These are phyloP conservation scores for Podila horticola DNA, from an alignment of 192 early-diverging fungal genomes.

Conservation along the genomic window DNA sequence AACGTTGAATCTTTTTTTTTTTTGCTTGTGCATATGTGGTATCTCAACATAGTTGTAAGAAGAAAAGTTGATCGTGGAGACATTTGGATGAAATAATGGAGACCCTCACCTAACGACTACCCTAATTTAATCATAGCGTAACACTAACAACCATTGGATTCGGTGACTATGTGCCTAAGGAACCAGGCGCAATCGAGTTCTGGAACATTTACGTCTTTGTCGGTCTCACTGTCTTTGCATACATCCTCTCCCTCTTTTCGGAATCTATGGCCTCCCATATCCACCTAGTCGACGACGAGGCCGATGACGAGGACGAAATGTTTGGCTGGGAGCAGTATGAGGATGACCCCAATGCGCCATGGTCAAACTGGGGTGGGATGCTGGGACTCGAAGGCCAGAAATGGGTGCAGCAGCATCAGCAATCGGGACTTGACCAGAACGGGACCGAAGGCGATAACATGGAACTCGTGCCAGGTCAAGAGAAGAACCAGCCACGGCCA, in stretches of 20 bases:
- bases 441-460: not conserved
- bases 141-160: conserved; percentile 46
- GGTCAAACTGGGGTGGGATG: not conserved
- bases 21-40: not conserved
- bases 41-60: not conserved
- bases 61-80: too few relatives aligned
- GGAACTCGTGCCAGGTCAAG: not conserved
- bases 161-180: conserved; percentile 34
- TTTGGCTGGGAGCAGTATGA: conserved; percentile 32
- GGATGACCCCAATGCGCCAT: conserved; percentile 1
- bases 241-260: conserved; percentile 41
- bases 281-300: conserved; percentile 34
- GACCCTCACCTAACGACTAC: too few relatives aligned
- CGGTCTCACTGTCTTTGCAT: conserved; percentile 43
- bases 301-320: conserved; percentile 18
- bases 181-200: conserved; percentile 51
- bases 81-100: too few relatives aligned
- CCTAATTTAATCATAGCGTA: not conserved
- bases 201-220: conserved; percentile 51
- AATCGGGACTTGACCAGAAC: not conserved
- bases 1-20: not conserved
- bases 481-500: not conserved
- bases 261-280: conserved; percentile 36
- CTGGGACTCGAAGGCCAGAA: conserved; percentile 27
- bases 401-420: conserved; percentile 15